Base-by-base conservation (phyloP, 345 rosid genomes). In the Passiflora organensis region DNA sequence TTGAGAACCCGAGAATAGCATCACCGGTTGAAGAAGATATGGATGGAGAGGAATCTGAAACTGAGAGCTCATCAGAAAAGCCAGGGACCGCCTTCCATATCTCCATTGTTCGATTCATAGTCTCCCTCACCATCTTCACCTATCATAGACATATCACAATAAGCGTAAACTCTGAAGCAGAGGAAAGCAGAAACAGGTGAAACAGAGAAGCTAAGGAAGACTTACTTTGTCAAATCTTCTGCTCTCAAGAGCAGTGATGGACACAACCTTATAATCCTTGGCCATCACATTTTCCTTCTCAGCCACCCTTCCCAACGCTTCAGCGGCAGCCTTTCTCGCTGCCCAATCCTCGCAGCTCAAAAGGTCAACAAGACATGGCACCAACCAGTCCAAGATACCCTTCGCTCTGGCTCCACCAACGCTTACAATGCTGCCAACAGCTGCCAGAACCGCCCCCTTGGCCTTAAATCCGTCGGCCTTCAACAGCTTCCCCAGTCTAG, bases 111-210 rank as follows among this genome's bases (percentile, higher is more conserved):
- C 74, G 81, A 70, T 79, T 87, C 96, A 91, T 88, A 0, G 87
- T 82, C 76, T 91, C 98, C 24, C 98, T 76, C 32, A 91, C 98
- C 59, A 81, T 66, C 66, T 88, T 91, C 15, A 91, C 84, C 98
- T 89, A 60, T 64, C 1, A 1, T 16, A 20, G 0, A 63, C 37
- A 17, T 58, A 56, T 48, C 48, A 55, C 25, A 61, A 45, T 55
- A 53, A 55, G 34, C 34, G n/a, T n/a, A n/a, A n/a, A n/a, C n/a
- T n/a, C n/a, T n/a, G n/a, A n/a, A n/a, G n/a, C n/a, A n/a, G n/a
- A n/a, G n/a, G n/a, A n/a, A n/a, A n/a, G n/a, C n/a, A n/a, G n/a
- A n/a, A n/a, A n/a, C n/a, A n/a, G n/a, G n/a, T n/a, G n/a, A n/a
- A n/a, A n/a, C n/a, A n/a, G n/a, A n/a, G n/a, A n/a, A 46, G 20